A percentile compares a stretch with the other conserved stretches of the same genome.
Conservation (phyloP, 2,329 filamentous ascomycete species). For the Alternaria consortialis region DNA sequence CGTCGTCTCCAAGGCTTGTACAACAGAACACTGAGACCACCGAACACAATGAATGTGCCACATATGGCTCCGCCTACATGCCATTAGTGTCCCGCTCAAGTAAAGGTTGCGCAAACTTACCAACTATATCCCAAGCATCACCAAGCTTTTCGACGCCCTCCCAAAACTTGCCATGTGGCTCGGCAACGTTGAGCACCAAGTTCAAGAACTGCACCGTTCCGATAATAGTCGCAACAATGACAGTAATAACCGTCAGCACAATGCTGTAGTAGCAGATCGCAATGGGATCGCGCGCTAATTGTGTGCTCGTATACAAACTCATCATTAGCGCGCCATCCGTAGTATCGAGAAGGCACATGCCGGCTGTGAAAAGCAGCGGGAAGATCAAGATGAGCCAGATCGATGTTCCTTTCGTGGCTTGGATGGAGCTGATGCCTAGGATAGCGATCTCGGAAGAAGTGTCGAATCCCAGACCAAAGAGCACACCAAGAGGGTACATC, state of each 20-base stretch:
- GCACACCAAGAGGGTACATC: conserved; percentile 88
- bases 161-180: conserved; percentile 84
- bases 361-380: conserved; percentile 87
- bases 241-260: conserved; percentile 83
- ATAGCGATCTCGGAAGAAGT: conserved; percentile 94
- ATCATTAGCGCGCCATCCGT: conserved; percentile 95
- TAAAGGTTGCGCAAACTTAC: conserved; percentile 24
- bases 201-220: conserved; percentile 85
- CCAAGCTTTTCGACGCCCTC: conserved; percentile 73
- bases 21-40: conserved; percentile 73
- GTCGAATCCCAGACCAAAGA: conserved; percentile 92
- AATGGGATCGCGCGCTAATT: conserved; percentile 81
- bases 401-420: conserved; percentile 83
- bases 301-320: conserved; percentile 83
- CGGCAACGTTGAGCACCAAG: conserved; percentile 77
- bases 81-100: conserved; percentile 3
- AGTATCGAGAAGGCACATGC: conserved; percentile 95
- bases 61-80: conserved; percentile 74
- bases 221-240: conserved; percentile 84
- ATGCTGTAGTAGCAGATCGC: conserved; percentile 95
- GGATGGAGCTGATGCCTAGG: conserved; percentile 86
- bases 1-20: conserved; percentile 82
- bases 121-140: conserved; percentile 49
- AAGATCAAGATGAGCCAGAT: conserved; percentile 96
- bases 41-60: conserved; percentile 81